Percentiles rank a stretch among this genome's conserved stretches.
phyloP scores from a whole-genome alignment of 345 rosid genomes.

The Kandelia obovata region DNA sequence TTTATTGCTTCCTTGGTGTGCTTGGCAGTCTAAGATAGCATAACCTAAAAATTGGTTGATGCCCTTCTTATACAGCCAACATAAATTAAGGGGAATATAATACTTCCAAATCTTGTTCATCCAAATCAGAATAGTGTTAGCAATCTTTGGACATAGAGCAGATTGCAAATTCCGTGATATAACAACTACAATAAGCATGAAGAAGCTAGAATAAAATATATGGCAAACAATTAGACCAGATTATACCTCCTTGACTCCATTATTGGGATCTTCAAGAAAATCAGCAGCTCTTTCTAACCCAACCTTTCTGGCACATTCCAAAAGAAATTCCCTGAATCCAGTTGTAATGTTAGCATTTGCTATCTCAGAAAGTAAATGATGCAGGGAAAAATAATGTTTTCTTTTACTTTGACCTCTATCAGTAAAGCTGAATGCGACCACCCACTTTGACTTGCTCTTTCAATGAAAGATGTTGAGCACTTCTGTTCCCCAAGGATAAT shows the following conservation, averaged over 20 bases:
- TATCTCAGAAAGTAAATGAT: not conserved
- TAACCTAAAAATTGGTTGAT: too few relatives aligned
- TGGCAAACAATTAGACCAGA: not conserved
- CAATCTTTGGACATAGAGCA: too few relatives aligned
- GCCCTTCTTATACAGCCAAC: too few relatives aligned
- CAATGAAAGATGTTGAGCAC: not conserved
- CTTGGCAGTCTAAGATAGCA: too few relatives aligned
- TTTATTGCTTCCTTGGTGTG: too few relatives aligned
- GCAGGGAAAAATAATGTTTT: too few relatives aligned
- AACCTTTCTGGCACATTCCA: slow-evolving; percentile 67
- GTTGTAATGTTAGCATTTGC: not conserved
- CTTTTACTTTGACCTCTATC: too few relatives aligned
- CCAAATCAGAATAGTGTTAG: too few relatives aligned
- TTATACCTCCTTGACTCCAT: slow-evolving; percentile 56
- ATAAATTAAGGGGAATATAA: too few relatives aligned
- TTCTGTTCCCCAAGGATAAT: not conserved
- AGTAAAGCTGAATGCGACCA: not conserved
- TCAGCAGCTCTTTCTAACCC: slow-evolving; percentile 80
- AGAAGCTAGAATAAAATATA: not conserved
- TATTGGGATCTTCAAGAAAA: slow-evolving; percentile 70
- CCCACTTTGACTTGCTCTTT: not conserved
- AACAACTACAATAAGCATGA: not conserved
- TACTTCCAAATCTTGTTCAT: too few relatives aligned
- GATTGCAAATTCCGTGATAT: too few relatives aligned
- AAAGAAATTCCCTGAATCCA: slow-evolving; percentile 62